Base-by-base conservation (phyloP, 1,139 yeast genomes). In the Kodamaea sp. region DNA sequence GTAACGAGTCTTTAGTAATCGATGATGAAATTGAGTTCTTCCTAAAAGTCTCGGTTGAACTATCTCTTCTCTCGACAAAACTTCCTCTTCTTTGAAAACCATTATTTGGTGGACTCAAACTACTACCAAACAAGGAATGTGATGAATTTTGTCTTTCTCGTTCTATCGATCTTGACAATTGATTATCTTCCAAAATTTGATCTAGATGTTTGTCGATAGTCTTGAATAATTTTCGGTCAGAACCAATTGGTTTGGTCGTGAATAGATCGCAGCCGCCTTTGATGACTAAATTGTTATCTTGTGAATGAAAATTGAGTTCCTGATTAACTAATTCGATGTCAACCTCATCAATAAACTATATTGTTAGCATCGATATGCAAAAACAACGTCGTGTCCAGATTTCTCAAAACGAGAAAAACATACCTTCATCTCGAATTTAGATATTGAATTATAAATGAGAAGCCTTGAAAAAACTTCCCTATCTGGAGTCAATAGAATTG, bases 241-340 rank as follows among this genome's bases (percentile, higher is more conserved):
- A 75, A 1, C 92, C 88, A 24, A 90, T 88, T 1, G 96, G 90
- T 55, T 92, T 92, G 1, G 98, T 92, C 1, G 97, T 87, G 57
- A 88, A 92, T 30, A 92, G 70, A 54, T 92, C 99, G 55, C 96
- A 83, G 15, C 95, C 92, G n/a, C 97, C 97, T 35, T 61, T 64
- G 31, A 70, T 62, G 36, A 80, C 78, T 21, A 92, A 76, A 51
- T 83, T 87, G 56, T 90, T 81, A 52, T 94, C 98, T 9, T 81
- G 80, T 4, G 96, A 83, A 47, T 87, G 92, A 58, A 90, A 90
- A 50, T 83, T 83, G 39, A 92, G 78, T 38, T 86, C 85, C 50
- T 90, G 92, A 55, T 89, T 89, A 26, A 92, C 86, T 48, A 84
- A 73, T 58, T 89, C 96, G 19, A 92, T 80, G 52, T 90, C 97